Percentiles rank a stretch among this genome's conserved stretches.
Conservation (phyloP, 1,284 basidiomycete species). For the Malassezia slooffiae region DNA sequence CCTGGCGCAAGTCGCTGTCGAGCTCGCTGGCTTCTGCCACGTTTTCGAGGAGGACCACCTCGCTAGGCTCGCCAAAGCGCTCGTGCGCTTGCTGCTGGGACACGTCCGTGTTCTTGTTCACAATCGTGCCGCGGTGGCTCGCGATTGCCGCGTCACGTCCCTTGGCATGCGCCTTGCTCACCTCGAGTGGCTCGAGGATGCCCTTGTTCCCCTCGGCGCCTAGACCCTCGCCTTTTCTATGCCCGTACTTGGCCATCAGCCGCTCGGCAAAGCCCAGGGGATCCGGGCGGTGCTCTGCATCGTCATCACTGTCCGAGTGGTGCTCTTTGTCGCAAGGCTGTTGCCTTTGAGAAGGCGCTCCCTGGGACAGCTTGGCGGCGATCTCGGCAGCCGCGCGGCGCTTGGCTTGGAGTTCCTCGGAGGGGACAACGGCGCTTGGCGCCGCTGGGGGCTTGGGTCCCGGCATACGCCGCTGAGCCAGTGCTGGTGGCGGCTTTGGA, state of each 20-base stretch:
- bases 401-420: too few relatives aligned
- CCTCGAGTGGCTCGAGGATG: constrained; percentile 21
- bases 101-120: constrained; percentile 11
- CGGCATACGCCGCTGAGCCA: too few relatives aligned
- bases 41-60: constrained; percentile 19
- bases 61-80: constrained; percentile 16
- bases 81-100: constrained; percentile 3
- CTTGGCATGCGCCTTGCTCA: neutral
- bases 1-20: constrained; percentile 15
- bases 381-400: too few relatives aligned
- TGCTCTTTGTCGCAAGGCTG: too few relatives aligned
- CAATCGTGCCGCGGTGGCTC: constrained; percentile 10
- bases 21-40: constrained; percentile 7
- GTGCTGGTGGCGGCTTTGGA: constrained; percentile 12
- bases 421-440: too few relatives aligned
- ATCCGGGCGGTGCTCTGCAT: neutral
- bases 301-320: too few relatives aligned
- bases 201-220: constrained; percentile 35
- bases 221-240: constrained; percentile 30
- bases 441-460: too few relatives aligned
- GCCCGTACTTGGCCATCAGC: constrained; percentile 31
- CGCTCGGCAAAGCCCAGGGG: constrained; percentile 24
- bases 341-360: too few relatives aligned
- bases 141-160: neutral
- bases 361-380: too few relatives aligned